A percentile compares a stretch with the other conserved stretches of the same genome.
Evolutionary conservation across 306 rosid species (phyloP).

Genomic region (Boehmeria nivea): DNA sequence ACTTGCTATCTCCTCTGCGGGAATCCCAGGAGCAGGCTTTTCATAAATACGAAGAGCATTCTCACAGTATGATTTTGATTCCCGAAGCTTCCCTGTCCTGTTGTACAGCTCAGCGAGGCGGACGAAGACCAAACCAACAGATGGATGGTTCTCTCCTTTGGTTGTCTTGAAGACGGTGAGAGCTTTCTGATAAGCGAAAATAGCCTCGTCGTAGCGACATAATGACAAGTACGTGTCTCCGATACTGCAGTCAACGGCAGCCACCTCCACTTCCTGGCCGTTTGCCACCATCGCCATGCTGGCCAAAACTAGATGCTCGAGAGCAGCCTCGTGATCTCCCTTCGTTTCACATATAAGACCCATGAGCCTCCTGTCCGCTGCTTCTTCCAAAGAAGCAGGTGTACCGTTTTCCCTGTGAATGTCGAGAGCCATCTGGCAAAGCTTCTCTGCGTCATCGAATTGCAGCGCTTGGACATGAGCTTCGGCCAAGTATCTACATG

Average conservation of each 20-base stretch:
- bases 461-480: slow-evolving; percentile 86
- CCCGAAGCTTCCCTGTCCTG: slow-evolving; percentile 68
- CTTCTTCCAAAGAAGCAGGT: slow-evolving; percentile 78
- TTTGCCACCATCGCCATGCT: slow-evolving; percentile 84
- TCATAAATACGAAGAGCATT: slow-evolving; percentile 78
- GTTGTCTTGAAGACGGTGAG: slow-evolving; percentile 65
- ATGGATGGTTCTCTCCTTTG: slow-evolving; percentile 91
- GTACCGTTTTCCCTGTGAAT: slow-evolving; percentile 64
- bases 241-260: slow-evolving; percentile 81
- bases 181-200: slow-evolving; percentile 78
- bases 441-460: slow-evolving; percentile 73
- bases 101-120: slow-evolving; percentile 81
- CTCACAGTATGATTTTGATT: slow-evolving; percentile 77
- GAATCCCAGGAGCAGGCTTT: slow-evolving; percentile 63
- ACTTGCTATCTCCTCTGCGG: slow-evolving; percentile 74
- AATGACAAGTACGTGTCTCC: slow-evolving; percentile 79
- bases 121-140: slow-evolving; percentile 66
- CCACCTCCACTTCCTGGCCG: slow-evolving; percentile 85
- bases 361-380: slow-evolving; percentile 90
- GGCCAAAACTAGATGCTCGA: slow-evolving; percentile 87
- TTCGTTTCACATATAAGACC: slow-evolving; percentile 89
- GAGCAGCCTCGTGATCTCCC: slow-evolving; percentile 85
- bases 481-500: slow-evolving; percentile 86
- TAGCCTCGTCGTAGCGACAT: slow-evolving; percentile 80
- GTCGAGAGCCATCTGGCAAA: slow-evolving; percentile 81